phyloP scores from a whole-genome alignment of 2,329 filamentous ascomycete species.

The Pseudopithomyces maydicus region DNA sequence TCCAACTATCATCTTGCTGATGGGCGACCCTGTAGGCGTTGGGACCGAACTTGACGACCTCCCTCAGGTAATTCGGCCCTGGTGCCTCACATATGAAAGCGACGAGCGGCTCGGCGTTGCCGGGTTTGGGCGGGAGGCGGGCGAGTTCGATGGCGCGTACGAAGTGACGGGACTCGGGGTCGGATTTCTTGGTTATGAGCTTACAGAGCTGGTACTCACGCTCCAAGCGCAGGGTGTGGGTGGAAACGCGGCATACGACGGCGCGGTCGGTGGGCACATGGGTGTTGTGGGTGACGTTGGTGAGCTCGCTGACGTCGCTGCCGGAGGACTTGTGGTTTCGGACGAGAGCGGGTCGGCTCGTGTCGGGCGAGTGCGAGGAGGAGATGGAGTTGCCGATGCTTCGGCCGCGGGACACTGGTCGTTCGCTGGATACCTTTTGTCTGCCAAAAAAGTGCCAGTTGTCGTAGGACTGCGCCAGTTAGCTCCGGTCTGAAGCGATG shows the following conservation, averaged over 20 bases:
- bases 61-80: slow-evolving; percentile 72
- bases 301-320: slow-evolving; percentile 46
- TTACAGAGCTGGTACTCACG: slow-evolving; percentile 84
- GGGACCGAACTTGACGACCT: slow-evolving; percentile 78
- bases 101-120: slow-evolving; percentile 71
- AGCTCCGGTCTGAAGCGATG: slow-evolving; percentile 11
- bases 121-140: slow-evolving; percentile 68
- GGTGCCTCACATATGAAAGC: slow-evolving; percentile 82
- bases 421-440: slow-evolving; percentile 30
- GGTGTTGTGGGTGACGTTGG: slow-evolving; percentile 55
- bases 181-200: slow-evolving; percentile 70
- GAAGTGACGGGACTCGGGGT: slow-evolving; percentile 76
- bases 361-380: slow-evolving; percentile 37
- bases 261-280: slow-evolving; percentile 51
- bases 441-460: slow-evolving; percentile 70
- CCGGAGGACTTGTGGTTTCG: slow-evolving; percentile 41
- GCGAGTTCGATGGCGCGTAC: slow-evolving; percentile 80
- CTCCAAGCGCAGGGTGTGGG: slow-evolving; percentile 81
- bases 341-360: slow-evolving; percentile 29
- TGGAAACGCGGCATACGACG: slow-evolving; percentile 82
- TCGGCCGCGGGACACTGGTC: slow-evolving; percentile 29
- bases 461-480: slow-evolving; percentile 69
- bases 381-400: slow-evolving; percentile 30
- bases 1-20: slow-evolving; percentile 20
- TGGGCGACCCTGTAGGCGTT: slow-evolving; percentile 46